Base-by-base conservation (phyloP, 768 basidiomycete species). In the Pulveroboletus ravenelii region DNA sequence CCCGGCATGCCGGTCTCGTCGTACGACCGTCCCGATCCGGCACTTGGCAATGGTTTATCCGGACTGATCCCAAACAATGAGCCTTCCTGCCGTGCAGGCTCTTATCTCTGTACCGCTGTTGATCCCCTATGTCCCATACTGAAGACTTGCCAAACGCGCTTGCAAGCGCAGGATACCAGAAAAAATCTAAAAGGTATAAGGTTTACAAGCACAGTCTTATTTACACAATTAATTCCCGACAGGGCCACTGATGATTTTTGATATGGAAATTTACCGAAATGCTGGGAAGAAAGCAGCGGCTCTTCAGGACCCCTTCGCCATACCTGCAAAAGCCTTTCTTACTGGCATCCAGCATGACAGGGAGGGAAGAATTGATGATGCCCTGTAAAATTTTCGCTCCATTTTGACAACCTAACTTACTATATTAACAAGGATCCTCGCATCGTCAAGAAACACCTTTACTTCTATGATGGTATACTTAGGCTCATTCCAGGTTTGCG, bases 1-100 rank as follows among this genome's bases (percentile, higher is more conserved):
- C 69, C 72, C 9, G 9, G 17, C 10, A 10, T 37, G 10, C 30
- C 12, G 10, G 74, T 75, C 34, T n/a, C 10, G 20, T 79, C 58
- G 17, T 50, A 78, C 50, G 66, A 71, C 25, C 63, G 36, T 27
- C 13, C 3, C 0, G 31, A 6, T 23, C 9, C 31, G 14, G 44
- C n/a, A 14, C 14, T n/a, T 31, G 32, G 20, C 0, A 25, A 14
- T 5, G 32, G 40, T 3, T 47, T 15, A 14, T 42, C 45, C 7
- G 34, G 37, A 38, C 25, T 6, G 25, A 27, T 27, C 10, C 25
- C 25, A 12, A 12, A 10, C 30, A 10, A 31, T 10, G 30, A 31
- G 30, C 30, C 20, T 23, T 31, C 2, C 12, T 31, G 12, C 25
- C 5, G 5, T 6, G 25, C 25, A 27, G 25, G 5, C 25, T 27